phyloP scores from a whole-genome alignment of 805 yeast species.

The Middelhovenomyces tepae region DNA sequence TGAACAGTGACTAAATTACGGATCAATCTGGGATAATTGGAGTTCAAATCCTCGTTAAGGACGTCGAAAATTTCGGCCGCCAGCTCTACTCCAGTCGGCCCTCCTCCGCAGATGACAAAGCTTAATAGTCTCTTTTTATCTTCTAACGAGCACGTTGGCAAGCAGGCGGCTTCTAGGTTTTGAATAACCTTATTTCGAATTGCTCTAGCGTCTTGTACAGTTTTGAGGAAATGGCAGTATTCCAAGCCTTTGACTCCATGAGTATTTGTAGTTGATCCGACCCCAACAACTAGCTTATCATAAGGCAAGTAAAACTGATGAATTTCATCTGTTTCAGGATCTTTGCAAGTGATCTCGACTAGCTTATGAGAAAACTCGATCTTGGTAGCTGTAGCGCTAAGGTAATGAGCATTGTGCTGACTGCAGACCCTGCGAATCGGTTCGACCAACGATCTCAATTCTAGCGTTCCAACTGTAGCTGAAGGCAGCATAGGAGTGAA shows the following conservation, averaged over 20 bases:
- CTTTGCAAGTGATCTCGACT: conserved; percentile 44
- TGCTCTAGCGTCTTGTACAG: conserved; percentile 54
- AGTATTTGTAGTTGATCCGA: conserved; percentile 60
- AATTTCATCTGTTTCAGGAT: conserved; percentile 24
- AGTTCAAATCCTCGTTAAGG: conserved; percentile 53
- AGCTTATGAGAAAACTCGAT: conserved; percentile 48
- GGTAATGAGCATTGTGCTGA: conserved; percentile 44
- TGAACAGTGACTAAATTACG: conserved; percentile 54
- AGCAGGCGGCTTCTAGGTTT: conserved; percentile 51
- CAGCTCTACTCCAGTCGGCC: conserved; percentile 67
- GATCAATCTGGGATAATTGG: conserved; percentile 48
- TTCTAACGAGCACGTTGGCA: conserved; percentile 56
- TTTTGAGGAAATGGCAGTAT: conserved; percentile 52
- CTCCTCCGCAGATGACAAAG: conserved; percentile 67
- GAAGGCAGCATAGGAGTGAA: conserved; percentile 64
- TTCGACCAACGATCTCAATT: conserved; percentile 54
- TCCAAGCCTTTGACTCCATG: conserved; percentile 67
- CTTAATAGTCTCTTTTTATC: conserved; percentile 53
- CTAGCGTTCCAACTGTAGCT: conserved; percentile 65
- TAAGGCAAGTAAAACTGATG: conserved; percentile 41
- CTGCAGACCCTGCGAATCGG: conserved; percentile 38
- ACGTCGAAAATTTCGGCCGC: conserved; percentile 65
- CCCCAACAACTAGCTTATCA: conserved; percentile 59
- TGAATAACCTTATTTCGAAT: conserved; percentile 47
- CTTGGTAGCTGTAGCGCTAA: conserved; percentile 55